Base-by-base conservation (phyloP, 2,329 filamentous ascomycete species). In the Apiospora arundinis region DNA sequence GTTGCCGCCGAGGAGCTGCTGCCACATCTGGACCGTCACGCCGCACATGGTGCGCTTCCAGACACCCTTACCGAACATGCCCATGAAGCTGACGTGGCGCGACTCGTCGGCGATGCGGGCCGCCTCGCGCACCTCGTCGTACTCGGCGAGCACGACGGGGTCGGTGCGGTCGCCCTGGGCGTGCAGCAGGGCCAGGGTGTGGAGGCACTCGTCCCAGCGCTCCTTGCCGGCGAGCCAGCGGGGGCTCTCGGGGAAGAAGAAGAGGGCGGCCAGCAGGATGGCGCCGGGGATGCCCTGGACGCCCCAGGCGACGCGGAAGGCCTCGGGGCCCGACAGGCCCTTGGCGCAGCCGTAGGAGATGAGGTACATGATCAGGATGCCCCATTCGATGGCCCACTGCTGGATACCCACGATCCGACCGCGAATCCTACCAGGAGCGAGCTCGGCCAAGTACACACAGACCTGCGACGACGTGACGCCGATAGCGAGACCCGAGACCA, bases 371-470 rank as follows among this genome's bases (percentile, higher is more conserved):
- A 91, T 90, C 71, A 91, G 77, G 72, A 91, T 91, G 72, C 88
- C 73, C 72, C 72, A 92, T 71, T 91, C 92, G 74, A 94, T 93
- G 28, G 91, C 90, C 86, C 91, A 92, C 79, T 94, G 92, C 79
- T 94, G 92, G 45, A 88, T 86, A 65, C 90, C 90, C 9, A 94
- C 90, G 48, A 94, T 83, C 66, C 90, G 86, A 18, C 91, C 91
- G 71, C 91, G 86, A 67, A 81, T 85, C 46, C 80, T 76, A 1
- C 87, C 85, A 40, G 88, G 88, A 14, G 90, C 88, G 21, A 92
- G 82, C 77, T 92, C 90, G n/a, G 89, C 86, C 23, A 92, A 86
- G 76, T 92, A 92, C 40, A 92, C 89, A 2, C 89, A 89, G 2
- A 91, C 89, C 76, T 91, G 89, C 1, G 89, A 88, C 45, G 88